phyloP scores from a whole-genome alignment of 768 basidiomycete species.

The Steccherinum ochraceum region DNA sequence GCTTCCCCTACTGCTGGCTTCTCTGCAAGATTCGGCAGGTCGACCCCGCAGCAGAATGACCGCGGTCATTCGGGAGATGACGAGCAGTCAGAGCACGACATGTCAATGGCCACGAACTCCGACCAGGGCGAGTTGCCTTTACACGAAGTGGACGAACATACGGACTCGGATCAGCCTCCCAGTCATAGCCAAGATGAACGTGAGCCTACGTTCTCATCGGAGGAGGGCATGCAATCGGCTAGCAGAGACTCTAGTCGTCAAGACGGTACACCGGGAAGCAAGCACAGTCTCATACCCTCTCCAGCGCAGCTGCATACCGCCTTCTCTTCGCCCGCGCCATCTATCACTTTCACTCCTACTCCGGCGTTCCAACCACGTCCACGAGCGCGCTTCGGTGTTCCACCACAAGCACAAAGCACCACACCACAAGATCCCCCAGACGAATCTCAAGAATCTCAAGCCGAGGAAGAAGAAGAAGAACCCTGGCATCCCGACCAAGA shows the following conservation, averaged over 20 bases:
- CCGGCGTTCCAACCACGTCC: constrained; percentile 57
- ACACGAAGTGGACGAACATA: neutral
- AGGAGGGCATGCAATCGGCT: constrained; percentile 29
- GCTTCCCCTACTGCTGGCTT: constrained; percentile 15
- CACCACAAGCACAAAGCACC: constrained; percentile 30
- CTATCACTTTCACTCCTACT: constrained; percentile 60
- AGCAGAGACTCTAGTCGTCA: neutral
- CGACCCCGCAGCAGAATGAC: neutral
- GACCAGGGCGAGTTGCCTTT: neutral
- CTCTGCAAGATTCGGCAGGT: neutral
- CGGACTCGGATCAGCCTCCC: neutral
- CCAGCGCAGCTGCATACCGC: constrained; percentile 33
- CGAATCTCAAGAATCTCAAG: constrained; percentile 19
- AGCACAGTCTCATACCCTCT: constrained; percentile 19
- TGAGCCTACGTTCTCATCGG: constrained; percentile 72
- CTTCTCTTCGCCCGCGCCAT: constrained; percentile 50
- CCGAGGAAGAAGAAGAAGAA: constrained; percentile 9
- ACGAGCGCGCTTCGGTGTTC: constrained; percentile 55
- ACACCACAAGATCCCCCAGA: constrained; percentile 16
- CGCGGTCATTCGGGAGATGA: neutral
- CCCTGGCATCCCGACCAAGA: constrained; percentile 2
- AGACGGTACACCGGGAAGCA: neutral
- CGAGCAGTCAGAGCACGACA: neutral
- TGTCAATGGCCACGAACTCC: constrained; percentile 3
- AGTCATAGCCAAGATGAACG: constrained; percentile 8